These are phyloP conservation scores for Erucastrum elatum DNA, from an alignment of 345 rosid genomes.

Conservation along the genomic window DNA sequence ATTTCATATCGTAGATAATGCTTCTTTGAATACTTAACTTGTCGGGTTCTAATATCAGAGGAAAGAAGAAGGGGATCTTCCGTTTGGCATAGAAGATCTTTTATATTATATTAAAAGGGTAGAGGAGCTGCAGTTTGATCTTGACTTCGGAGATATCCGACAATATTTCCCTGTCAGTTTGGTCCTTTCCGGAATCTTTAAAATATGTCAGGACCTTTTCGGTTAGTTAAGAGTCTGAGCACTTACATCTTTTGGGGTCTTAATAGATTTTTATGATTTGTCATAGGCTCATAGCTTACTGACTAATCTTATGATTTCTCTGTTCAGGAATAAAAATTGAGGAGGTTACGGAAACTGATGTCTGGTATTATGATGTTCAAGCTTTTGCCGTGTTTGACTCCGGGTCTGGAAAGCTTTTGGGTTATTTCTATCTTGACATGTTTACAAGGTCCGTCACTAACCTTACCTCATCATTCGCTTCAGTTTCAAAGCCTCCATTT, in stretches of 20 bases:
- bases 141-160: constrained; percentile 74
- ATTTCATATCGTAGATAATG: constrained; percentile 18
- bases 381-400: constrained; percentile 79
- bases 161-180: constrained; percentile 80
- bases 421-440: constrained; percentile 90
- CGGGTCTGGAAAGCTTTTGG: constrained; percentile 73
- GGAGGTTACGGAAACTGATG: constrained; percentile 62
- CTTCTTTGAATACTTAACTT: constrained; percentile 26
- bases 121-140: constrained; percentile 77
- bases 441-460: constrained; percentile 55
- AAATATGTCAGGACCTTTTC: constrained; percentile 86
- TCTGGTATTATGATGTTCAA: constrained; percentile 75
- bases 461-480: constrained; percentile 19
- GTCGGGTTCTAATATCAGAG: constrained; percentile 48
- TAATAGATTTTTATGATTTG: background rate
- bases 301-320: constrained; percentile 8
- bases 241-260: constrained; percentile 2
- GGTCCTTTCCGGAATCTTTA: constrained; percentile 87
- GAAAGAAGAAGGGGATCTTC: constrained; percentile 85
- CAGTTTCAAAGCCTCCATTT: constrained; percentile 18
- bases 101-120: constrained; percentile 75
- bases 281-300: constrained; percentile 4
- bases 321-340: constrained; percentile 76
- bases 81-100: constrained; percentile 85
- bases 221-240: constrained; percentile 47